Conservation (phyloP, 2,329 filamentous ascomycete genomes). For the Falciphora oryzae region DNA sequence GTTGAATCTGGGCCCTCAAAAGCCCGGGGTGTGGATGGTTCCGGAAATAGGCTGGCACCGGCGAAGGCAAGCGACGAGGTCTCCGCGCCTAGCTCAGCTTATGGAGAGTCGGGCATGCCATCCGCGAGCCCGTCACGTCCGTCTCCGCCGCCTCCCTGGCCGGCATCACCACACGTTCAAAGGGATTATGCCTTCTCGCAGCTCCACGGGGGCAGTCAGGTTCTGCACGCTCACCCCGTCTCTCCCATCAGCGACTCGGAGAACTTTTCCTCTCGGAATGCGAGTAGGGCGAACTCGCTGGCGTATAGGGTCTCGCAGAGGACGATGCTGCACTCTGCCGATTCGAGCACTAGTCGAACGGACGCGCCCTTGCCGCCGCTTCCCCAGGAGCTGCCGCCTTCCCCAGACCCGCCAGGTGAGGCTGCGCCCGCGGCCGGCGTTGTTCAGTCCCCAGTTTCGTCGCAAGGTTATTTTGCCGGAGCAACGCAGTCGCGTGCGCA, state of each 20-base stretch:
- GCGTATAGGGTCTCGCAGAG: conserved; percentile 6
- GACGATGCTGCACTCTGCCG: not conserved
- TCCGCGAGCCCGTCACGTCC: conserved; percentile 5
- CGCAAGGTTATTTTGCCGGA: not conserved
- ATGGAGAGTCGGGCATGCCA: not conserved
- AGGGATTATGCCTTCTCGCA: conserved; percentile 9
- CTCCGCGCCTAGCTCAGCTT: conserved; percentile 5
- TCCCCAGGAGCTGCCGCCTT: not conserved
- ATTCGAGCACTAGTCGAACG: not conserved
- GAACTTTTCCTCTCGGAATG: conserved; percentile 1
- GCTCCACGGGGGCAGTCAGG: not conserved
- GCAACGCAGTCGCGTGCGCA: not conserved
- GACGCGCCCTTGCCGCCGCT: conserved; percentile 8
- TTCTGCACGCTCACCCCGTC: not conserved
- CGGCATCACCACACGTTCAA: conserved; percentile 1
- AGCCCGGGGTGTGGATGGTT: not conserved
- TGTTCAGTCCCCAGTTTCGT: not conserved
- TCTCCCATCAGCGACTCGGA: conserved; percentile 7
- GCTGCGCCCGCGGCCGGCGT: too few relatives aligned
- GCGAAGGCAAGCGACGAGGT: not conserved
- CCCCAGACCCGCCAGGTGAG: not conserved
- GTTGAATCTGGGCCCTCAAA: not conserved
- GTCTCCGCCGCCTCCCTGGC: conserved; percentile 8
- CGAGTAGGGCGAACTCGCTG: conserved; percentile 9
- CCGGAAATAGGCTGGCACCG: not conserved